phyloP scores from a whole-genome alignment of 306 rosid species.

The Gleditsia sinensis region DNA sequence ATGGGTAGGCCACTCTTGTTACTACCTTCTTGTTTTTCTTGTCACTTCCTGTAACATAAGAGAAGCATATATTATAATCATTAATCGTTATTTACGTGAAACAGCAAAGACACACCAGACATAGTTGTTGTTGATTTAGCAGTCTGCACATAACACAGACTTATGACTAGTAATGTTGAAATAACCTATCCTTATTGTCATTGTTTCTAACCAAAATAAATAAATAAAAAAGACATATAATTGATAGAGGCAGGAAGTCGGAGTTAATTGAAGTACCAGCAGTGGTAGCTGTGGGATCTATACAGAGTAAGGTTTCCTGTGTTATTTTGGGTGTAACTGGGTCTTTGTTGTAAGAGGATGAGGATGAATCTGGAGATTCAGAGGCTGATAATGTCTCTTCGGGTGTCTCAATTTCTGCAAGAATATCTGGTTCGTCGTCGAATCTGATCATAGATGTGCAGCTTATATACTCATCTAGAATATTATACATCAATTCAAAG shows the following conservation, averaged over 20 bases:
- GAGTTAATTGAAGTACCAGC: slow-evolving; percentile 28
- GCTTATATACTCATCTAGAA: slow-evolving; percentile 52
- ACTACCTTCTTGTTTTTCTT: slow-evolving; percentile 37
- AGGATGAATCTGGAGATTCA: slow-evolving; percentile 64
- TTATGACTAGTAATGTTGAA: no score
- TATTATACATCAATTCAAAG: background rate
- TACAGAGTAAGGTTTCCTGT: slow-evolving; percentile 11
- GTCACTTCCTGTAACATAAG: background rate
- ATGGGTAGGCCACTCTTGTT: slow-evolving; percentile 74
- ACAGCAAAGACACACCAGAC: no score
- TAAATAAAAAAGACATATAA: background rate
- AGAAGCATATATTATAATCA: background rate
- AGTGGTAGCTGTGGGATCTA: slow-evolving; percentile 28
- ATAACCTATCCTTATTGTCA: no score
- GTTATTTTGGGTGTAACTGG: slow-evolving; percentile 36
- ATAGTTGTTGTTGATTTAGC: no score
- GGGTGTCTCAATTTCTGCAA: slow-evolving; percentile 43
- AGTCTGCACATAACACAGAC: no score
- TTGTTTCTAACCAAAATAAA: no score
- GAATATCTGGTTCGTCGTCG: slow-evolving; percentile 46
- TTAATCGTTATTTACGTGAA: no score
- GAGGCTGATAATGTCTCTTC: slow-evolving; percentile 54
- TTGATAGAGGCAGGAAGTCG: background rate
- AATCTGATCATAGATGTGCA: slow-evolving; percentile 43
- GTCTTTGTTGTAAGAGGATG: slow-evolving; percentile 66